phyloP scores from a whole-genome alignment of 345 rosid species.

The Geranium rotundifolium region DNA sequence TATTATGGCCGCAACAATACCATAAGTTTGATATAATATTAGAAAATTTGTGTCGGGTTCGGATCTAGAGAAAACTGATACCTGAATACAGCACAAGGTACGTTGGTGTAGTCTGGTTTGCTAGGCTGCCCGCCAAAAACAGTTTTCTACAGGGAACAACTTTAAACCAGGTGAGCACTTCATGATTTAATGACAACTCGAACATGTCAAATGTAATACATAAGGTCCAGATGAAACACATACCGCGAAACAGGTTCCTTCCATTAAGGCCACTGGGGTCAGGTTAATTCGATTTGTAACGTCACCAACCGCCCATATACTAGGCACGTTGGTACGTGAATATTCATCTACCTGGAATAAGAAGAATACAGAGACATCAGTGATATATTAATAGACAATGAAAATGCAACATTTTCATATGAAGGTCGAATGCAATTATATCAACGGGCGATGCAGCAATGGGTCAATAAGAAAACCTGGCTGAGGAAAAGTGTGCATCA shows the following conservation, averaged over 20 bases:
- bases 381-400: neutral
- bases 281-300: constrained; percentile 94
- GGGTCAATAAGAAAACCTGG: neutral
- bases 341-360: constrained; percentile 80
- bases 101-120: constrained; percentile 60
- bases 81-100: constrained; percentile 92
- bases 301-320: constrained; percentile 97
- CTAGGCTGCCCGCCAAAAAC: constrained; percentile 79
- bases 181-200: neutral
- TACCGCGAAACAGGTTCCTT: constrained; percentile 86
- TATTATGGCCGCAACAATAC: neutral
- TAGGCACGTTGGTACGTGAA: constrained; percentile 76
- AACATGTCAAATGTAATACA: neutral
- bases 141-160: constrained; percentile 56
- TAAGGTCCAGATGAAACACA: constrained; percentile 18
- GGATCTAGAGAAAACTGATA: constrained; percentile 11
- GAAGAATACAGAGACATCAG: neutral
- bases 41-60: neutral
- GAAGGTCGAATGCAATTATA: neutral
- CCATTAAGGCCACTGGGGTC: constrained; percentile 99
- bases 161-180: neutral
- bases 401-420: neutral
- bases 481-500: neutral
- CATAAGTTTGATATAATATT: neutral
- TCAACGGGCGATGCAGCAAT: neutral